These are phyloP conservation scores for Wickerhamomyces ciferrii DNA, from an alignment of 805 yeast species.

Conservation along the genomic window DNA sequence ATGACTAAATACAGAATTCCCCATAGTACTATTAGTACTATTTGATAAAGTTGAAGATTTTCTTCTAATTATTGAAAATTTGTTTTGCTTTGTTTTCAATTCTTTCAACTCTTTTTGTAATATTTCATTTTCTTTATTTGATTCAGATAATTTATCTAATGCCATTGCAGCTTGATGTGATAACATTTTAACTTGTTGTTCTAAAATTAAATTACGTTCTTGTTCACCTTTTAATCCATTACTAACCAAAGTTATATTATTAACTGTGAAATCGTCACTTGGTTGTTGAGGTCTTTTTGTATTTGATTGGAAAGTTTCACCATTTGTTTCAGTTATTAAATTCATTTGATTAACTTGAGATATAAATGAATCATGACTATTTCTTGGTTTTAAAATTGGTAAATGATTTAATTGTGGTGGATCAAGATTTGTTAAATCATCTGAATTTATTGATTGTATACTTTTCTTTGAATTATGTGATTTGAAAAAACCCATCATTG, in stretches of 20 bases:
- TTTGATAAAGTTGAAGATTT: conserved; percentile 5
- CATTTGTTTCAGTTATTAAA: conserved; percentile 4
- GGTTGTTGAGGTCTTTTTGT: conserved; percentile 7
- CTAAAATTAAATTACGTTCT: conserved; percentile 20
- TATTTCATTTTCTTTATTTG: conserved; percentile 12
- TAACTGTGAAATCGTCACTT: conserved; percentile 6
- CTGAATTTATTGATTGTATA: not conserved
- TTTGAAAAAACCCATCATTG: conserved; percentile 2
- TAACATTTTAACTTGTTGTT: conserved; percentile 19
- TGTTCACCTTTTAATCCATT: conserved; percentile 19
- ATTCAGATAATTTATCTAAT: conserved; percentile 19
- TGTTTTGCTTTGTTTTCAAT: conserved; percentile 3
- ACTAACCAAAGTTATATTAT: conserved; percentile 8
- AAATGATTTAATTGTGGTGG: conserved; percentile 1
- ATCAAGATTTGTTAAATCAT: conserved; percentile 2
- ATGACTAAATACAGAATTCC: conserved; percentile 3
- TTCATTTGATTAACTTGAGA: not conserved
- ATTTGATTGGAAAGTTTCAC: conserved; percentile 5
- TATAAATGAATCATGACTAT: not conserved
- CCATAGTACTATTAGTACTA: too few relatives aligned
- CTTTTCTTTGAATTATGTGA: conserved; percentile 1
- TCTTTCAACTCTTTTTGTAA: conserved; percentile 13
- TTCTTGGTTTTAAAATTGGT: not conserved
- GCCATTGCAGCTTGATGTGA: conserved; percentile 22
- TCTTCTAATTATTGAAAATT: conserved; percentile 8